A percentile compares a stretch with the other conserved stretches of the same genome.
Evolutionary conservation across 2,329 filamentous ascomycete genomes (phyloP).

Genomic region (Scedosporium dehoogii): DNA sequence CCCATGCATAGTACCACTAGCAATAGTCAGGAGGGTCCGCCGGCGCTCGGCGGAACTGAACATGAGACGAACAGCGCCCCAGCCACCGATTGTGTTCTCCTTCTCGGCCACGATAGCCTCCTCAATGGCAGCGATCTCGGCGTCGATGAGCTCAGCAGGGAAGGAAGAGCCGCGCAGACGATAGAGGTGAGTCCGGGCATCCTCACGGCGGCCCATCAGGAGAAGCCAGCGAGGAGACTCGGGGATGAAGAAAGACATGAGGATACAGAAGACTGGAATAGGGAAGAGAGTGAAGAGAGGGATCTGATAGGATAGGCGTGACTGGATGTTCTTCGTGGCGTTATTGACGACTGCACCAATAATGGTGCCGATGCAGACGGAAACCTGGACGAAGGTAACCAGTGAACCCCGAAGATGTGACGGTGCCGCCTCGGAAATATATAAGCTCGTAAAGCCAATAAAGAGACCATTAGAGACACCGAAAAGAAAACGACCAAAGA

Average conservation of each 20-base stretch:
- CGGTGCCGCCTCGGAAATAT: slow-evolving; percentile 9
- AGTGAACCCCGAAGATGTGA: slow-evolving; percentile 9
- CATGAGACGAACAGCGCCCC: slow-evolving; percentile 8
- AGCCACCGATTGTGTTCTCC: slow-evolving; percentile 5
- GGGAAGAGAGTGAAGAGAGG: slow-evolving; percentile 6
- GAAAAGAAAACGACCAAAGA: slow-evolving; percentile 9
- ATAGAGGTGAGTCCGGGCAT: slow-evolving; percentile 2
- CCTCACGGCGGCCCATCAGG: slow-evolving; percentile 3
- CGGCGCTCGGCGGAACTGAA: slow-evolving; percentile 8
- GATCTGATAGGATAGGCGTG: slow-evolving; percentile 8
- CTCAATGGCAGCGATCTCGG: slow-evolving; percentile 6
- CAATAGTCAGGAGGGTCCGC: slow-evolving; percentile 8
- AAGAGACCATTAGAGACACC: slow-evolving; percentile 10
- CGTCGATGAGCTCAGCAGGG: slow-evolving; percentile 4
- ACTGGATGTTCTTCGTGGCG: slow-evolving; percentile 5
- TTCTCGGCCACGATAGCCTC: slow-evolving; percentile 9
- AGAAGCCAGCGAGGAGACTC: slow-evolving; percentile 7
- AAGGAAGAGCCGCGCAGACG: slow-evolving; percentile 6
- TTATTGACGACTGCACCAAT: slow-evolving; percentile 10
- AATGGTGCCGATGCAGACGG: slow-evolving; percentile 8
- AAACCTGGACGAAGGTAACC: slow-evolving; percentile 8
- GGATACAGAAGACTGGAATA: slow-evolving; percentile 1
- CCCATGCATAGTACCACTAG: slow-evolving; percentile 6
- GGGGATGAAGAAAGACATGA: slow-evolving; percentile 3
- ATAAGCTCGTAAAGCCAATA: slow-evolving; percentile 9